Conservation (phyloP, 163 green algal species). For the Chloroidium sp. region DNA sequence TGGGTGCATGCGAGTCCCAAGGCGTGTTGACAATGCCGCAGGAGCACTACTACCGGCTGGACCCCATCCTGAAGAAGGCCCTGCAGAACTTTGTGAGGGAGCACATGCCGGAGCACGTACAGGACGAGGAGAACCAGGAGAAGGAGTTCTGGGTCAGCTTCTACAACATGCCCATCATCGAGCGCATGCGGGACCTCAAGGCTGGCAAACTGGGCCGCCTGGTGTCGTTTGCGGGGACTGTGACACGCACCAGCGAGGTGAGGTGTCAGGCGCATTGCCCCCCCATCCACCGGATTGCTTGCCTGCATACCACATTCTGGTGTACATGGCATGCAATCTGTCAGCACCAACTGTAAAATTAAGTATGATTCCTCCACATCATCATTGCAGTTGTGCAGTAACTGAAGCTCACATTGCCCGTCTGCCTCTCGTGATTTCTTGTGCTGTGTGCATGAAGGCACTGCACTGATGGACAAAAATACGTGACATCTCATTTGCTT, state of each 20-base stretch:
- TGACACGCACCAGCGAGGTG: slow-evolving; percentile 92
- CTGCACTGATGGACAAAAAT: no score
- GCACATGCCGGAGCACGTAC: slow-evolving; percentile 35
- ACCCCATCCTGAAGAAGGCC: slow-evolving; percentile 67
- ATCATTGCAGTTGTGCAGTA: no score
- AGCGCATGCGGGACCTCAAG: slow-evolving; percentile 67
- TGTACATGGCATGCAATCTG: no score
- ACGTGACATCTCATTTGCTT: no score
- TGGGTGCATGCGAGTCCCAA: slow-evolving; percentile 9
- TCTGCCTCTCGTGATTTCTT: no score
- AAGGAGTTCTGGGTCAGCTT: slow-evolving; percentile 85
- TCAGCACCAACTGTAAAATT: no score
- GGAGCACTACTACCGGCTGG: slow-evolving; percentile 60
- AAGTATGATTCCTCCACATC: no score
- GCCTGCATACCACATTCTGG: no score
- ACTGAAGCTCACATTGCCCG: no score
- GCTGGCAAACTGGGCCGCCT: slow-evolving; percentile 77
- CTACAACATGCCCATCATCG: slow-evolving; percentile 55
- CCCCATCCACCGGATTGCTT: no score
- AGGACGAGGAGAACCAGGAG: slow-evolving; percentile 45
- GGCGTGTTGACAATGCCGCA: slow-evolving; percentile 23
- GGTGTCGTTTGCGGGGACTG: slow-evolving; percentile 69
- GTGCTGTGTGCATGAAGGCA: no score
- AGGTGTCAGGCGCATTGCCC: slow-evolving; percentile 9
- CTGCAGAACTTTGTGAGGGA: slow-evolving; percentile 67